Evolutionary conservation across 495 filamentous ascomycete species (phyloP).

Genomic region (Daldinia concentrica): DNA sequence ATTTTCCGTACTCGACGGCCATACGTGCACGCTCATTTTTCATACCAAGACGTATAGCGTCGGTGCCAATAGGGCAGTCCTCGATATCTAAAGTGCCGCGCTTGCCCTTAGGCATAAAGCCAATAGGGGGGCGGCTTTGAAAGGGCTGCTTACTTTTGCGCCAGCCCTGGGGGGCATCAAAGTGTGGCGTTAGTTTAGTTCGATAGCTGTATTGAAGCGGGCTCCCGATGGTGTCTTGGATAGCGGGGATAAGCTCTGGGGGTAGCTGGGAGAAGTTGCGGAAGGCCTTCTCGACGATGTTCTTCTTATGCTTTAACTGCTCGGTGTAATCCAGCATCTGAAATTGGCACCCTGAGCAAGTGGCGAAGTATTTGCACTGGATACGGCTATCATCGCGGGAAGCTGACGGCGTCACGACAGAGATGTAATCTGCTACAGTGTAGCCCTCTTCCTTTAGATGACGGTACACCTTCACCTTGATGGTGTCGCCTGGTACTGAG

Average conservation of each 20-base stretch:
- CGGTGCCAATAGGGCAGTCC: slow-evolving; percentile 94
- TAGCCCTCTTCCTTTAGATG: slow-evolving; percentile 69
- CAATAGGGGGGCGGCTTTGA: slow-evolving; percentile 75
- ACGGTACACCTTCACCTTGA: slow-evolving; percentile 79
- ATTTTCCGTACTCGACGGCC: slow-evolving; percentile 71
- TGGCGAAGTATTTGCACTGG: slow-evolving; percentile 83
- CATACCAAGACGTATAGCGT: slow-evolving; percentile 79
- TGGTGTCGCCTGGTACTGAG: slow-evolving; percentile 79
- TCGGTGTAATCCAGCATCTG: slow-evolving; percentile 93
- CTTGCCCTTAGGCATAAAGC: slow-evolving; percentile 85
- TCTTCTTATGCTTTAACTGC: slow-evolving; percentile 84
- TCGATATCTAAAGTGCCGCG: slow-evolving; percentile 87
- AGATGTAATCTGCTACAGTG: slow-evolving; percentile 80
- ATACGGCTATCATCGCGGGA: slow-evolving; percentile 80
- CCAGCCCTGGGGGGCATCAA: slow-evolving; percentile 71
- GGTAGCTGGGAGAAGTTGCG: slow-evolving; percentile 85
- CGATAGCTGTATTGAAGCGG: slow-evolving; percentile 92
- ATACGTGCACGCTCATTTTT: slow-evolving; percentile 77
- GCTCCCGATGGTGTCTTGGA: slow-evolving; percentile 86
- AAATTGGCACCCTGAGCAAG: slow-evolving; percentile 93
- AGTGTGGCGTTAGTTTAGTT: slow-evolving; percentile 96
- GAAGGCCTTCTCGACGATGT: slow-evolving; percentile 91
- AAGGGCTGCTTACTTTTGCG: slow-evolving; percentile 52
- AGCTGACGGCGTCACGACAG: slow-evolving; percentile 75
- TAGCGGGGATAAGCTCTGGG: slow-evolving; percentile 75